Percentiles rank a stretch among this genome's conserved stretches.
Evolutionary conservation across 2,329 filamentous ascomycete genomes (phyloP).

Genomic region (Xenosphaeropsis pyriputrescens): DNA sequence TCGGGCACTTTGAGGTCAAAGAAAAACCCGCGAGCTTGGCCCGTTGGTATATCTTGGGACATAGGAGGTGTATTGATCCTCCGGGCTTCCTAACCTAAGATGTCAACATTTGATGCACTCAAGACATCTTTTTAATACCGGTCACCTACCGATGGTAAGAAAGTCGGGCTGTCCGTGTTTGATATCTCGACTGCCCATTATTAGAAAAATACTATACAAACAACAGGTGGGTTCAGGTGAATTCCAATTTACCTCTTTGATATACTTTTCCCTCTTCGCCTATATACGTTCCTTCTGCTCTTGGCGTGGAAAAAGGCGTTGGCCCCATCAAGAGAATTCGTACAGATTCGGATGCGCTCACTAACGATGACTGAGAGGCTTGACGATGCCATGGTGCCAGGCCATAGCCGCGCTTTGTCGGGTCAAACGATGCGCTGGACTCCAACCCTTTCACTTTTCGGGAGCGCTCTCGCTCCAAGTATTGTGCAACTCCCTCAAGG

Average conservation of each 20-base stretch:
- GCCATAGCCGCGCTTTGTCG: slow-evolving; percentile 2
- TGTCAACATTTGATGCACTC: neutral
- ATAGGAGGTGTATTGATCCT: slow-evolving; percentile 18
- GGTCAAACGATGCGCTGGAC: too few species aligned
- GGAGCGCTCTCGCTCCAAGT: neutral
- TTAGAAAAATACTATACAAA: too few species aligned
- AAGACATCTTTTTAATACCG: too few species aligned
- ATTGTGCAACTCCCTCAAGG: slow-evolving; percentile 10
- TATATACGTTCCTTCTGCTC: slow-evolving; percentile 5
- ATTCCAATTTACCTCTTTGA: slow-evolving; percentile 5
- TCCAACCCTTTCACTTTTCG: too few species aligned
- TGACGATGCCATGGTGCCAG: slow-evolving; percentile 18
- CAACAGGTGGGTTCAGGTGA: too few species aligned
- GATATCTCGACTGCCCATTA: slow-evolving; percentile 11
- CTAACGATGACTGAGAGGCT: slow-evolving; percentile 6
- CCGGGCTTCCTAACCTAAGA: slow-evolving; percentile 11
- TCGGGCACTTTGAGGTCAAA: slow-evolving; percentile 9
- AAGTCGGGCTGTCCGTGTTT: slow-evolving; percentile 9
- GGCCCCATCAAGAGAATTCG: slow-evolving; percentile 14
- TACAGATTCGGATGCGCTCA: slow-evolving; percentile 15
- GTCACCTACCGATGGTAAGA: slow-evolving; percentile 15
- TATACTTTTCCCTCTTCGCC: slow-evolving; percentile 7
- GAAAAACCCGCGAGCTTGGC: slow-evolving; percentile 11
- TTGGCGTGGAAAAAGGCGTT: slow-evolving; percentile 13
- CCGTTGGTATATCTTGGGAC: slow-evolving; percentile 5